phyloP scores from a whole-genome alignment of 306 rosid genomes.

The Vigna angularis region DNA sequence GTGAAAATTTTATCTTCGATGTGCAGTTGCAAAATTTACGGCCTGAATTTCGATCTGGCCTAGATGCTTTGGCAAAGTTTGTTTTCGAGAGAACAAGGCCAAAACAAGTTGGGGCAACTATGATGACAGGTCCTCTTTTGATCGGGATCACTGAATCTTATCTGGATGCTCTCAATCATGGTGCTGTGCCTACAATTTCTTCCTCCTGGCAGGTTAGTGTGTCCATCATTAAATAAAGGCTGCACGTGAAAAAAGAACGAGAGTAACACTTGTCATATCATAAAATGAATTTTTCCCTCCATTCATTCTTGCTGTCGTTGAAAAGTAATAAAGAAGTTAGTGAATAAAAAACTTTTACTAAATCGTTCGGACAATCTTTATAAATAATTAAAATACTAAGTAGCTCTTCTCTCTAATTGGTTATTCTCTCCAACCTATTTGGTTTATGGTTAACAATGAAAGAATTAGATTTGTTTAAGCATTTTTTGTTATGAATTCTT shows the following conservation, averaged over 20 bases:
- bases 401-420: no score
- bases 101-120: slow-evolving; percentile 83
- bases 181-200: slow-evolving; percentile 84
- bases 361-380: no score
- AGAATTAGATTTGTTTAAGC: no score
- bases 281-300: neutral
- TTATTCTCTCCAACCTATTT: no score
- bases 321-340: no score
- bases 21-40: slow-evolving; percentile 70
- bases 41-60: slow-evolving; percentile 78
- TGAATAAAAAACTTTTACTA: no score
- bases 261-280: neutral
- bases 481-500: no score
- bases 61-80: slow-evolving; percentile 75
- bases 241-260: neutral
- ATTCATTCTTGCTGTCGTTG: no score
- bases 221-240: slow-evolving; percentile 3
- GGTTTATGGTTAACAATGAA: no score
- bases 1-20: slow-evolving; percentile 10
- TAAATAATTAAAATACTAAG: no score
- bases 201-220: slow-evolving; percentile 90
- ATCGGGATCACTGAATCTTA: slow-evolving; percentile 78
- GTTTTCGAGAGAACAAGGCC: slow-evolving; percentile 88
- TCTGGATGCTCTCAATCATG: slow-evolving; percentile 81
- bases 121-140: slow-evolving; percentile 80